phyloP scores from a whole-genome alignment of 495 filamentous ascomycete genomes.

The Lichenothelia convexa region DNA sequence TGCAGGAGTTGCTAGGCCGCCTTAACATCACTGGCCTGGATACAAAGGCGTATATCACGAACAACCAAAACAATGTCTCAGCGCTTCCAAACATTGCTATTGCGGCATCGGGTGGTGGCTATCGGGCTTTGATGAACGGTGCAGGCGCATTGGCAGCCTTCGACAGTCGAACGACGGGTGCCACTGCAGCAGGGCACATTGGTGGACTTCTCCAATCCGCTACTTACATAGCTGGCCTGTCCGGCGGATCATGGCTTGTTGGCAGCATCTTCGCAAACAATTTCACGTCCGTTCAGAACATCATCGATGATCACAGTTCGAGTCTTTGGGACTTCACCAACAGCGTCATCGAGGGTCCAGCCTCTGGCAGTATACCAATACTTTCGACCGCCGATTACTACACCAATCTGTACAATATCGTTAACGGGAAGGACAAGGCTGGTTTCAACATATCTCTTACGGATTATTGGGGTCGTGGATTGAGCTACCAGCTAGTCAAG shows the following conservation, averaged over 20 bases:
- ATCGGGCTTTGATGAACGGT: slow-evolving; percentile 73
- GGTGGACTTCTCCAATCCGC: slow-evolving; percentile 71
- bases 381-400: slow-evolving; percentile 43
- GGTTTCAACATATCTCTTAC: slow-evolving; percentile 65
- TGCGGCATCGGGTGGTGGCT: slow-evolving; percentile 52
- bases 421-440: slow-evolving; percentile 45
- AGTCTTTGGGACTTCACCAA: slow-evolving; percentile 60
- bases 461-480: slow-evolving; percentile 72
- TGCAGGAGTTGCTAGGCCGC: slow-evolving; percentile 54
- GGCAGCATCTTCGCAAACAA: slow-evolving; percentile 80
- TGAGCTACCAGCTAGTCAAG: slow-evolving; percentile 74
- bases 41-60: slow-evolving; percentile 46
- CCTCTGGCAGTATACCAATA: slow-evolving; percentile 30
- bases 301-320: slow-evolving; percentile 38
- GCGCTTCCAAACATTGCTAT: slow-evolving; percentile 47
- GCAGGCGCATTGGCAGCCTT: slow-evolving; percentile 78
- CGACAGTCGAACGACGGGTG: slow-evolving; percentile 52
- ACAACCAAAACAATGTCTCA: slow-evolving; percentile 33
- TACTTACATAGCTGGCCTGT: slow-evolving; percentile 73
- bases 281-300: slow-evolving; percentile 51
- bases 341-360: slow-evolving; percentile 55
- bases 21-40: slow-evolving; percentile 64
- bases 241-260: slow-evolving; percentile 77
- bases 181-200: slow-evolving; percentile 48
- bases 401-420: slow-evolving; percentile 38